Base-by-base conservation (phyloP, 495 filamentous ascomycete species). In the Neurospora tetrasperma region DNA sequence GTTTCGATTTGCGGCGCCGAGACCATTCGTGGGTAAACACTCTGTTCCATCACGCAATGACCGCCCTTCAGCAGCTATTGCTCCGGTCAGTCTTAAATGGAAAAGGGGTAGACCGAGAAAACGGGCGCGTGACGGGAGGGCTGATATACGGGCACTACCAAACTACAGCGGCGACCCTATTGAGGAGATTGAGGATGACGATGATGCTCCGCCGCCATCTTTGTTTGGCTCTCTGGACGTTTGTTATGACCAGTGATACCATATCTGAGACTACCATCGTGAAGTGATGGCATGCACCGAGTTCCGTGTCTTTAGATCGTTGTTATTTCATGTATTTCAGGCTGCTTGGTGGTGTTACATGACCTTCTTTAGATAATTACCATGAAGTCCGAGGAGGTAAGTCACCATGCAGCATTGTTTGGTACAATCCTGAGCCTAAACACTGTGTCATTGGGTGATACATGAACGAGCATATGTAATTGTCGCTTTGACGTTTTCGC, bases 141-240 rank as follows among this genome's bases (percentile, higher is more conserved):
- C 82, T 0, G 75, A 84, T 76, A 85, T 85, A 68, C 76, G 83
- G 54, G 75, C 75, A 8, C 75, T 85, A 11, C 84, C 84, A 0
- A 80, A 82, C 74, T 85, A 84, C 74, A 78, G 77, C 35, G 79
- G 77, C 27, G 84, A 85, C 74, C 83, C 83, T 9, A 85, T 85
- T 42, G 83, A 85, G 73, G 84, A 85, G 5, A 78, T 84, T 71
- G 79, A 81, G 70, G 80, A 82, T 1, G 71, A 79, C 20, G 70
- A 72, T 20, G 44, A 71, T 40, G 9, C 27, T 69, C 12, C 23
- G 0, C 42, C 42, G 11, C 46, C 71, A 23, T 74, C 75, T 6
- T 35, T 74, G 9, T 80, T 80, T 71, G 73, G 71, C 38, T 48
- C 74, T 35, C 72, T 79, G 5, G 79, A 79, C 27, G 69, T 42